Evolutionary conservation across 208 protist genomes (phyloP).

Genomic region (Blechomonas ayalai): DNA sequence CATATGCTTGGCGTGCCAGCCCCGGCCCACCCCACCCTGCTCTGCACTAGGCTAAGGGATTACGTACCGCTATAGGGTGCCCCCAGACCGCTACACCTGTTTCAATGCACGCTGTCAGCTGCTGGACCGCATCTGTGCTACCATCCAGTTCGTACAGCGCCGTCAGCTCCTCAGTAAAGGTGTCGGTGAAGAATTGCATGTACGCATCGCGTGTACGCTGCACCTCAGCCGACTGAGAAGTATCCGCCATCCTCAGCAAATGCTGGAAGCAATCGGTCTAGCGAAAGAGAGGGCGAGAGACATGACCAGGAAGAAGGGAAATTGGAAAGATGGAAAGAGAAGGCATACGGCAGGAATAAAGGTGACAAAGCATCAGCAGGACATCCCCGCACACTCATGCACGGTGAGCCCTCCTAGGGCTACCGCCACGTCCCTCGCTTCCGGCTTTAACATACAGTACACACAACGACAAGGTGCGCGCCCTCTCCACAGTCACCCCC

Average conservation of each 20-base stretch:
- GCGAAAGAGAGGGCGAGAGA: too few relatives aligned
- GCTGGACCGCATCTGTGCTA: constrained; percentile 62
- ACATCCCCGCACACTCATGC: too few relatives aligned
- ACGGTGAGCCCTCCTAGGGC: too few relatives aligned
- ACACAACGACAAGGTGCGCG: too few relatives aligned
- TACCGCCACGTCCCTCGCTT: too few relatives aligned
- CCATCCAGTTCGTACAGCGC: constrained; percentile 77
- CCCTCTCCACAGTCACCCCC: too few relatives aligned
- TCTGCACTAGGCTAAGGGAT: constrained; percentile 17
- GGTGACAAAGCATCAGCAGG: neutral
- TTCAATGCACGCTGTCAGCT: constrained; percentile 79
- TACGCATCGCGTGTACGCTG: constrained; percentile 69
- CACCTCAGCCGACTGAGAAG: constrained; percentile 21
- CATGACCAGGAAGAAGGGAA: too few relatives aligned
- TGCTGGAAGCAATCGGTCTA: too few relatives aligned
- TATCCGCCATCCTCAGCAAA: too few relatives aligned
- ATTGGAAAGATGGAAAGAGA: constrained; percentile 4
- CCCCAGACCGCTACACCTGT: constrained; percentile 76
- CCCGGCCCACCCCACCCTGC: too few relatives aligned
- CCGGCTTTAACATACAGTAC: too few relatives aligned
- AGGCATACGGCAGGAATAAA: constrained; percentile 1
- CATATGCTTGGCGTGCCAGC: too few relatives aligned
- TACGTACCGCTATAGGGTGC: constrained; percentile 35
- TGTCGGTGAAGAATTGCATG: constrained; percentile 83
- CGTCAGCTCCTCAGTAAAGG: constrained; percentile 75